phyloP scores from a whole-genome alignment of 768 basidiomycete species.

The Vishniacozyma victoriae region DNA sequence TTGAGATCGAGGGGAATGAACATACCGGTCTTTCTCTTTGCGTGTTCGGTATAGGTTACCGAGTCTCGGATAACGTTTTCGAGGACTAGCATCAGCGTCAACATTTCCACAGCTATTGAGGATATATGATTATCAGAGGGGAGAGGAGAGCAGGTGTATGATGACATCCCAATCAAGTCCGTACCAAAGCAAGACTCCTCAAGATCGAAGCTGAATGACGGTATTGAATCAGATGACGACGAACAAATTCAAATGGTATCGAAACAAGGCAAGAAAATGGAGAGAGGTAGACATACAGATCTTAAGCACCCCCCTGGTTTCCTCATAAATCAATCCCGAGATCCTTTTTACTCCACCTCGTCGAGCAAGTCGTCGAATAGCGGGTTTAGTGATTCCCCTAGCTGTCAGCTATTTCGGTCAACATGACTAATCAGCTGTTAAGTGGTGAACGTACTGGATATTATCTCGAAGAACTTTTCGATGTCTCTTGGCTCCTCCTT shows the following conservation, averaged over 20 bases:
- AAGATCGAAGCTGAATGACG: no score
- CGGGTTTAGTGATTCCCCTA: slow-evolving; percentile 54
- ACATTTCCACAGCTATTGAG: background rate
- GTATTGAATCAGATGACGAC: no score
- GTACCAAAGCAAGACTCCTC: no score
- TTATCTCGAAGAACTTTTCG: slow-evolving; percentile 51
- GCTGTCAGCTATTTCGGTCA: slow-evolving; percentile 1
- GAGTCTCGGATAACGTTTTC: slow-evolving; percentile 77
- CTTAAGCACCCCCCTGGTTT: slow-evolving; percentile 56
- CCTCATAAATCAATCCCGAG: slow-evolving; percentile 49
- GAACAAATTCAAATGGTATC: no score
- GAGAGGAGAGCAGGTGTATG: background rate
- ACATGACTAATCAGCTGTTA: background rate
- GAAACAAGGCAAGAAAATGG: background rate
- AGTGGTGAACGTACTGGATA: slow-evolving; percentile 44
- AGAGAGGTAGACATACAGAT: slow-evolving; percentile 50
- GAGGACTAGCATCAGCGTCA: slow-evolving; percentile 17
- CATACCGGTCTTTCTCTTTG: slow-evolving; percentile 54
- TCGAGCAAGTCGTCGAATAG: slow-evolving; percentile 55
- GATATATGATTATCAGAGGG: background rate
- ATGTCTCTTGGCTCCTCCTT: slow-evolving; percentile 51
- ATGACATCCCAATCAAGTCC: no score
- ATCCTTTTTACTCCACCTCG: slow-evolving; percentile 57
- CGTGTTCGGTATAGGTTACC: slow-evolving; percentile 97
- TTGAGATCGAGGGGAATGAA: background rate